Conservation (phyloP, 2,329 filamentous ascomycete genomes). For the Beauveria rudraprayagi region DNA sequence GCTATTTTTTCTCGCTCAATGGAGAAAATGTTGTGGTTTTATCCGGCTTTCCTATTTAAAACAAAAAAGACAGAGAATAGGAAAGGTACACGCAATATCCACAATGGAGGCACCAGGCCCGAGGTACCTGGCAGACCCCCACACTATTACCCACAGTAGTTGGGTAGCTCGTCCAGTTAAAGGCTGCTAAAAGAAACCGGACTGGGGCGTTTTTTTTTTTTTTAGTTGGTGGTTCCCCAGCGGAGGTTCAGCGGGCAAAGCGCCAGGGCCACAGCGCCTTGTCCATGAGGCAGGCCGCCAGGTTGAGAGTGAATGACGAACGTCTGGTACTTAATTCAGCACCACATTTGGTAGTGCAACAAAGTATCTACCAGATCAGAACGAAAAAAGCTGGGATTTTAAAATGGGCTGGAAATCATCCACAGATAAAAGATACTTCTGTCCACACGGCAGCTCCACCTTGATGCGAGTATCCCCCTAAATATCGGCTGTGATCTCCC, state of each 20-base stretch:
- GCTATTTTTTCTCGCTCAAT: background rate
- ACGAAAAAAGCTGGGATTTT: too few species aligned
- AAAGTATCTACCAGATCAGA: background rate
- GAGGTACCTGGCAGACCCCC: background rate
- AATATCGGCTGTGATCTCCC: background rate
- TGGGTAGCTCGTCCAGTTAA: background rate
- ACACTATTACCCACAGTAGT: background rate
- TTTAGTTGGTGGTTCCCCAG: background rate
- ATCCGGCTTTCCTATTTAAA: background rate
- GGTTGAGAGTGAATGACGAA: too few species aligned
- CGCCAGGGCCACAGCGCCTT: background rate
- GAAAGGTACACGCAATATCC: background rate
- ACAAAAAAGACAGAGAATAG: background rate
- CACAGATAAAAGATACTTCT: background rate
- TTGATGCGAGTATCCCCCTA: background rate
- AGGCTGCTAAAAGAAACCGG: background rate
- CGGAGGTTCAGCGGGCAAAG: background rate
- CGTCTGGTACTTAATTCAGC: background rate
- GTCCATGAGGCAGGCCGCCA: background rate
- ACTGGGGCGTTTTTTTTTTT: too few species aligned
- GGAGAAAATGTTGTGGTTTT: background rate
- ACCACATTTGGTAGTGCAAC: background rate
- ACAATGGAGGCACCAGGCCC: background rate
- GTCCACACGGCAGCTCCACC: background rate
- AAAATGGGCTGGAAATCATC: too few species aligned